Conservation (phyloP, 768 basidiomycete genomes). For the Mycena crocata region DNA sequence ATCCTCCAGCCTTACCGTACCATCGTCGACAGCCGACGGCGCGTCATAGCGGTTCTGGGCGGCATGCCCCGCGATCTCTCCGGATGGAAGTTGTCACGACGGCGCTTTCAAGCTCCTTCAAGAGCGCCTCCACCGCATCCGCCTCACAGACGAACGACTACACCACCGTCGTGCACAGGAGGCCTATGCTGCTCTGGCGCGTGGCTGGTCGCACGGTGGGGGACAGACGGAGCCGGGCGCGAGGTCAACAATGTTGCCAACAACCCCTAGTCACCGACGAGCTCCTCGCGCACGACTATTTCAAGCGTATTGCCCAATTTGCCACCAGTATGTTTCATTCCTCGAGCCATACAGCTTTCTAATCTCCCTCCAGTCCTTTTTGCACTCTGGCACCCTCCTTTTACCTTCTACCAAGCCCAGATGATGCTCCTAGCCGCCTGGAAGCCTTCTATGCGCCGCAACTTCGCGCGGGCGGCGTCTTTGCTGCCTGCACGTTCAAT, state of each 20-base stretch:
- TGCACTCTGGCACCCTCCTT: background rate
- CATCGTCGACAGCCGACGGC: constrained; percentile 12
- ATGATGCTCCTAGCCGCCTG: background rate
- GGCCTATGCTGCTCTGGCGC: background rate
- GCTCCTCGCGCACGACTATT: background rate
- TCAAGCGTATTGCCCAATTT: background rate
- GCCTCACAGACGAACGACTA: background rate
- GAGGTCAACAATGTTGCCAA: background rate
- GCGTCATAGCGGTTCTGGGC: constrained; percentile 9
- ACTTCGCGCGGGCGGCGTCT: background rate
- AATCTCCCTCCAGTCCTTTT: background rate
- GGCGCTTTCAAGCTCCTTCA: background rate
- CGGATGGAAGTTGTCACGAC: background rate
- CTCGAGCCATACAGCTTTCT: background rate
- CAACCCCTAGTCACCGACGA: background rate
- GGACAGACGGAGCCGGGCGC: background rate
- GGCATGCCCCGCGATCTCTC: constrained; percentile 2
- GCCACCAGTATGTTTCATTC: background rate
- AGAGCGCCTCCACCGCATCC: background rate
- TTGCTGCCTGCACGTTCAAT: constrained; percentile 6
- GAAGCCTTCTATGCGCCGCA: background rate
- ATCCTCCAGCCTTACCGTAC: constrained; percentile 10
- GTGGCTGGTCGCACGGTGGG: background rate
- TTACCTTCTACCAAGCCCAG: background rate
- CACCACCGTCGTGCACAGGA: background rate